A percentile compares a stretch with the other conserved stretches of the same genome.
phyloP scores from a whole-genome alignment of 2,329 filamentous ascomycete genomes.

The Pestalotiopsis sp. region DNA sequence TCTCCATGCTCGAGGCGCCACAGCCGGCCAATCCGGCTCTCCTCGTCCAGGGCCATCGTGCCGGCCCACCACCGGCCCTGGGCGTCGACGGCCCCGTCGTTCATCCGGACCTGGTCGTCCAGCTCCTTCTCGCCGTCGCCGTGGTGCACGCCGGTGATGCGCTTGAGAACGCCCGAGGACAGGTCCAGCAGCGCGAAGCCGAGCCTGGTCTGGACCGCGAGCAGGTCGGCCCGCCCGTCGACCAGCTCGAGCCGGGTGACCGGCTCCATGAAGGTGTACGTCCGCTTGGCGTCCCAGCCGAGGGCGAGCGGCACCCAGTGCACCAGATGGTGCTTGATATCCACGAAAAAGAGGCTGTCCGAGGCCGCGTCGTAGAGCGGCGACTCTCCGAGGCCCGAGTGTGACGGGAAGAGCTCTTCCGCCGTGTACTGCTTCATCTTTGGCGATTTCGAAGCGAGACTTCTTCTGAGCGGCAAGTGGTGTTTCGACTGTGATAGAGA shows the following conservation, averaged over 20 bases:
- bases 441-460: not conserved
- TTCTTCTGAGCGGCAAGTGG: not conserved
- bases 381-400: constrained; percentile 23
- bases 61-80: constrained; percentile 24
- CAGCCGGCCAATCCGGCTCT: constrained; percentile 21
- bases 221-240: constrained; percentile 16
- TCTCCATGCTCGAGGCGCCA: constrained; percentile 18
- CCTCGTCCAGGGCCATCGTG: constrained; percentile 25
- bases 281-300: constrained; percentile 18
- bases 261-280: constrained; percentile 18
- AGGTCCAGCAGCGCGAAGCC: constrained; percentile 22
- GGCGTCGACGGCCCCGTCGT: constrained; percentile 24
- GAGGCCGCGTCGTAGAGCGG: constrained; percentile 25
- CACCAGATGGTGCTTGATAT: constrained; percentile 25
- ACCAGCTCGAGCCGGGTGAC: constrained; percentile 23
- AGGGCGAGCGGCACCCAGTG: constrained; percentile 18
- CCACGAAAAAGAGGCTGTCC: constrained; percentile 26
- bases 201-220: constrained; percentile 22
- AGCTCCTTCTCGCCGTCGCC: constrained; percentile 11
- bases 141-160: constrained; percentile 17
- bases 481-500: not conserved
- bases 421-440: constrained; percentile 24
- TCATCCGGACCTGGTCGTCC: constrained; percentile 23
- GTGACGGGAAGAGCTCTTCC: constrained; percentile 24
- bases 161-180: constrained; percentile 17